Base-by-base conservation (phyloP, 2,329 filamentous ascomycete genomes). In the Penicillium sclerotiorum region DNA sequence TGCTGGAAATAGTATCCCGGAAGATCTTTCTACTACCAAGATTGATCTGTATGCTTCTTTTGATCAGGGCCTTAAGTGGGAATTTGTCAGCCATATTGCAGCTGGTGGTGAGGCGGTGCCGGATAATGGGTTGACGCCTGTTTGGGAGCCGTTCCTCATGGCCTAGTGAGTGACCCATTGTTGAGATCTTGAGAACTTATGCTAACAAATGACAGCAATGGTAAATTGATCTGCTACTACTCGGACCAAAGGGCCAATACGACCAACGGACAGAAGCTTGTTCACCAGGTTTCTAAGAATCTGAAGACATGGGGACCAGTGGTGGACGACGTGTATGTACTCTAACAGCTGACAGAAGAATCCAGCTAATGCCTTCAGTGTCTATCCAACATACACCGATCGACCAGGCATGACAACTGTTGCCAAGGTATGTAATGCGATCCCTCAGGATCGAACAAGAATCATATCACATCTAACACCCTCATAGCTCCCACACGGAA, bases 71-170 rank as follows among this genome's bases (percentile, higher is more conserved):
- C 59, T 69, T 27, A 84, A 79, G 1, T 90, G 86, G 87, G 71
- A 80, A 22, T 89, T 88, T 57, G 79, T 88, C 45, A 85, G 81
- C 50, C 79, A 83, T 56, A 80, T 89, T 37, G 86, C 85, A 1
- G 71, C 74, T 1, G 87, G 86, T 27, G 84, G 84, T n/a, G 76
- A 77, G 39, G 84, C 85, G 2, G 60, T 73, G 0, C 80, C 85
- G 3, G 78, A 82, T 61, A 87, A 89, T 60, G 86, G 83, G 1
- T 66, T 83, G 30, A 86, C 84, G 0, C 84, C 86, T 0, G 82
- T 90, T 17, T 90, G 87, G 87, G 87, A 90, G 66, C 87, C 87
- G 0, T 88, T 86, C 66, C 69, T 89, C 35, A 63, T 83, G 48
- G 73, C 78, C 37, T 78, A 84, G 61, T 66, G 58, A 37, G 63